Evolutionary conservation across 2,329 filamentous ascomycete species (phyloP).

Genomic region (Colletotrichum simmondsii): DNA sequence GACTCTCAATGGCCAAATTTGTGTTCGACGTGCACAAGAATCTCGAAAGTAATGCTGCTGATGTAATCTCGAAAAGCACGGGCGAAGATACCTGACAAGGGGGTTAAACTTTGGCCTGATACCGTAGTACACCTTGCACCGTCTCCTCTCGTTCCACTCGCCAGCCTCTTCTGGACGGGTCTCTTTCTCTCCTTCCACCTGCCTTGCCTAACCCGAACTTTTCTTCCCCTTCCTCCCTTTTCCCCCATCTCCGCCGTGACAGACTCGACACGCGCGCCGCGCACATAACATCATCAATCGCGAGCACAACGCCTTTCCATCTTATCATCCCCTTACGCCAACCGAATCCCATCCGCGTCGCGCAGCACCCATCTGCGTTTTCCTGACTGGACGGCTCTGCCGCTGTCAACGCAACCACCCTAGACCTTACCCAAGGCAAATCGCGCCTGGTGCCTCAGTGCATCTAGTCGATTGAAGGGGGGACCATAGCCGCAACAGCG

Average conservation of each 20-base stretch:
- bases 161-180: conserved; percentile 31
- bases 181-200: conserved; percentile 24
- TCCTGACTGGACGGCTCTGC: conserved; percentile 31
- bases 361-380: conserved; percentile 18
- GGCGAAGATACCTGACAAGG: too few species aligned
- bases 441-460: conserved; percentile 16
- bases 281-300: conserved; percentile 25
- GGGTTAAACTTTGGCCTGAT: too few species aligned
- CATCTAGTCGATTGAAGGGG: conserved; percentile 25
- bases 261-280: conserved; percentile 30
- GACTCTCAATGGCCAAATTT: too few species aligned
- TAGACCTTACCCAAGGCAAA: conserved; percentile 29
- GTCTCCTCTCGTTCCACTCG: conserved; percentile 33
- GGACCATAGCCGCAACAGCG: conserved; percentile 24
- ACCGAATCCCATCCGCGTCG: not conserved
- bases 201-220: conserved; percentile 23
- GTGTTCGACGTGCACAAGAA: too few species aligned
- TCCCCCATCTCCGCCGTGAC: conserved; percentile 27
- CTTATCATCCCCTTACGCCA: not conserved
- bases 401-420: conserved; percentile 14
- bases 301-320: not conserved
- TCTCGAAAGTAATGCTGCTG: too few species aligned
- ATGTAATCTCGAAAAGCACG: too few species aligned
- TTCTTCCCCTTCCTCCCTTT: conserved; percentile 26
- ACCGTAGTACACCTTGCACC: conserved; percentile 12